A percentile compares a stretch with the other conserved stretches of the same genome.
Conservation (phyloP, 768 basidiomycete species). For the Albatrellus ellisii region DNA sequence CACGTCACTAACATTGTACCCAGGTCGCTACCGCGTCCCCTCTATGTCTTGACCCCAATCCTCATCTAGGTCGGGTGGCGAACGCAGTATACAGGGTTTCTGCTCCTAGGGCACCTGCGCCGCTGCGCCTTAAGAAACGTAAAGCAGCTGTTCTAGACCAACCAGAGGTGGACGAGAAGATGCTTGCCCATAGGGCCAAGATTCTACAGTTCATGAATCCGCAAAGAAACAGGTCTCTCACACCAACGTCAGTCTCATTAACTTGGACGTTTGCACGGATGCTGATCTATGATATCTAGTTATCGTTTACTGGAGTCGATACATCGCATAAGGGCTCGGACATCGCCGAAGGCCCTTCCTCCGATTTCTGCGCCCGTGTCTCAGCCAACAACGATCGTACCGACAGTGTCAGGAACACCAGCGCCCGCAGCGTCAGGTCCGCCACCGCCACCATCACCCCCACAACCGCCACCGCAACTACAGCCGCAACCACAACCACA, state of each 20-base stretch:
- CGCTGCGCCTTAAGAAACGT: conserved; percentile 42
- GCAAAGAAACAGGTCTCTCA: conserved; percentile 28
- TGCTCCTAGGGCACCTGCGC: conserved; percentile 55
- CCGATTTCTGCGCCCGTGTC: background rate
- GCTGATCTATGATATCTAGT: background rate
- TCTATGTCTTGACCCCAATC: conserved; percentile 70
- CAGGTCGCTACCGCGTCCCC: conserved; percentile 68
- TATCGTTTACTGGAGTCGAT: conserved; percentile 12
- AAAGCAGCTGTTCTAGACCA: conserved; percentile 59
- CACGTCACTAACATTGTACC: conserved; percentile 4
- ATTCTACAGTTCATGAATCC: conserved; percentile 75
- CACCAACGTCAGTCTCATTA: conserved; percentile 34
- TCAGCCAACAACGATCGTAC: conserved; percentile 4
- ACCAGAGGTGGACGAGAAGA: conserved; percentile 58
- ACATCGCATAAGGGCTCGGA: background rate
- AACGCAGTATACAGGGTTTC: conserved; percentile 66
- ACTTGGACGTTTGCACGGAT: background rate
- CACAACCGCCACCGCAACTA: conserved; percentile 3
- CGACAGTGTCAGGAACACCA: conserved; percentile 2
- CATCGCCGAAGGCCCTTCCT: background rate
- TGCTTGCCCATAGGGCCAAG: conserved; percentile 59
- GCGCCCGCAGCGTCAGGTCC: conserved; percentile 1
- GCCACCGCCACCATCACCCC: conserved; percentile 2
- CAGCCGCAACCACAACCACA: conserved; percentile 10
- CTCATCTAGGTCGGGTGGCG: conserved; percentile 60